phyloP scores from a whole-genome alignment of 2,329 filamentous ascomycete species.

The Aciculosporium take region DNA sequence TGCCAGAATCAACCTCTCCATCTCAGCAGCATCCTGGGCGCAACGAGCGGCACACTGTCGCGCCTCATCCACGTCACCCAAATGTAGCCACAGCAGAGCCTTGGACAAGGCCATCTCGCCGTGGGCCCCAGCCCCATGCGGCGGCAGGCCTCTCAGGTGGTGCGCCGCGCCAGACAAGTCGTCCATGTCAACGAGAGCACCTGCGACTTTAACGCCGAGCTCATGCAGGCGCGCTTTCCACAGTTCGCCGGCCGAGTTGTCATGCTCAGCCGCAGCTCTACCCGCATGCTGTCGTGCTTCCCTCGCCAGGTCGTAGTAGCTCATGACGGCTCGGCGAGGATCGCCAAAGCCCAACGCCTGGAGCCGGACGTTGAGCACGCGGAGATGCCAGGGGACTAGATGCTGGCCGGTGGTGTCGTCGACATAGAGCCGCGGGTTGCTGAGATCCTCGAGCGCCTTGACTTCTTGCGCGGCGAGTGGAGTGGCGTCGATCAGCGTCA shows the following conservation, averaged over 20 bases:
- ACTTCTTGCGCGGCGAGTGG: constrained; percentile 54
- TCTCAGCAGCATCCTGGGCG: constrained; percentile 17
- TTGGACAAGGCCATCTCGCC: constrained; percentile 32
- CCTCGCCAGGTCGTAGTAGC: constrained; percentile 73
- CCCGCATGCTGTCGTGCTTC: constrained; percentile 54
- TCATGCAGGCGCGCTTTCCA: constrained; percentile 66
- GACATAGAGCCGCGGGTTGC: constrained; percentile 39
- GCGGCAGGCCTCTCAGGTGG: constrained; percentile 54
- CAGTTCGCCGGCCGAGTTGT: constrained; percentile 40
- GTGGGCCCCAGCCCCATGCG: constrained; percentile 21
- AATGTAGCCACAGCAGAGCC: constrained; percentile 59
- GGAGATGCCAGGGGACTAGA: constrained; percentile 75
- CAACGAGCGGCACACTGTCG: constrained; percentile 32
- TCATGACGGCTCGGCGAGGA: constrained; percentile 69
- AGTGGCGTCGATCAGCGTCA: constrained; percentile 64
- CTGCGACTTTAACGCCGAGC: constrained; percentile 53
- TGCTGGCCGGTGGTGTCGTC: constrained; percentile 41
- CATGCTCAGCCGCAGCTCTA: constrained; percentile 27
- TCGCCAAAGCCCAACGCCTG: constrained; percentile 81
- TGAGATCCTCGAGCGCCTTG: constrained; percentile 48
- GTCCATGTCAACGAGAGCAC: constrained; percentile 69
- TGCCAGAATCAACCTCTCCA: constrained; percentile 43
- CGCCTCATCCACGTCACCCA: constrained; percentile 64
- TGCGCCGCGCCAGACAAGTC: constrained; percentile 67
- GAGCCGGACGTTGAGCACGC: constrained; percentile 68